These are phyloP conservation scores for Porogramme epimiltina DNA, from an alignment of 1,284 basidiomycete genomes.

Conservation along the genomic window DNA sequence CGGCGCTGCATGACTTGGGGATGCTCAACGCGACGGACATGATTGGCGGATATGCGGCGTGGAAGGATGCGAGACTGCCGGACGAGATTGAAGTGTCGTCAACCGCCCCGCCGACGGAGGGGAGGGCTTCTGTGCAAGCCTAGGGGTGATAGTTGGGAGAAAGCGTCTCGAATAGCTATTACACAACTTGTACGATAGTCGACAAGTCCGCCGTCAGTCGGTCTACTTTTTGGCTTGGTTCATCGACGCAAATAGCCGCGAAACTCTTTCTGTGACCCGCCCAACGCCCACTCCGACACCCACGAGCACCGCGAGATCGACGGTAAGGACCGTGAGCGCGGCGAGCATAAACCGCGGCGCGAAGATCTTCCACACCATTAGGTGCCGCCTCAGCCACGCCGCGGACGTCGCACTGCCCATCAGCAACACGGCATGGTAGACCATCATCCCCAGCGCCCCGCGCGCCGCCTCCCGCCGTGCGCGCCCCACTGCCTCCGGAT, in stretches of 20 bases:
- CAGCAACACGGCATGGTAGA: conserved; percentile 72
- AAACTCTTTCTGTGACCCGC: conserved; percentile 28
- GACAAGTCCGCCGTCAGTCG: no score
- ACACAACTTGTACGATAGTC: no score
- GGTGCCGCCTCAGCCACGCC: conserved; percentile 80
- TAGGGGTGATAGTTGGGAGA: no score
- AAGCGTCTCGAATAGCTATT: no score
- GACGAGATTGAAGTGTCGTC: conserved; percentile 31
- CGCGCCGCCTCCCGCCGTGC: conserved; percentile 42
- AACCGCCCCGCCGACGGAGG: conserved; percentile 17
- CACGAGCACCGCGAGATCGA: conserved; percentile 59
- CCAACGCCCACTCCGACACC: conserved; percentile 43
- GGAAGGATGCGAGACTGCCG: conserved; percentile 66
- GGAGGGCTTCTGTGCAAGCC: no score
- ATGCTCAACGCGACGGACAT: conserved; percentile 74
- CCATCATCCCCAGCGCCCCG: conserved; percentile 62
- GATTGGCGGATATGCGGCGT: conserved; percentile 69
- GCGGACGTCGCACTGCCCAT: conserved; percentile 76
- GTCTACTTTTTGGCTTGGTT: conserved; percentile 9
- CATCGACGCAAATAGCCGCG: conserved; percentile 31
- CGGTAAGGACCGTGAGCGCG: conserved; percentile 51
- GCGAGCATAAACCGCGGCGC: conserved; percentile 91
- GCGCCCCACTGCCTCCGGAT: conserved; percentile 27
- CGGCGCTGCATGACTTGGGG: conserved; percentile 65
- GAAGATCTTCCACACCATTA: conserved; percentile 99